These are phyloP conservation scores for Vanrija pseudolonga DNA, from an alignment of 1,284 basidiomycete genomes.

Conservation along the genomic window DNA sequence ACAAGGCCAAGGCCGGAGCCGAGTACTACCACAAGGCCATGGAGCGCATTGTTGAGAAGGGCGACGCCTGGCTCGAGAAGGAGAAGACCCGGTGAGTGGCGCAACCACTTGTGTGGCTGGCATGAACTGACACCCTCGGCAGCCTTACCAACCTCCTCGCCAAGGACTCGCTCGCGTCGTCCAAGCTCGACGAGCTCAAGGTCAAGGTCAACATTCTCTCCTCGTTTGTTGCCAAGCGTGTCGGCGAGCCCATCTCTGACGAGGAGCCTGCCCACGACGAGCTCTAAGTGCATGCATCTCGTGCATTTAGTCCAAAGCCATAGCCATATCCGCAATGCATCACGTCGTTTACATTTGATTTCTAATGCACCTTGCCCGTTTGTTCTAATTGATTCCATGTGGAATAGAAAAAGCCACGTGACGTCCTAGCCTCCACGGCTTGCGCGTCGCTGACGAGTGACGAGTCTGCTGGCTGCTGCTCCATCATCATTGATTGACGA, in stretches of 20 bases:
- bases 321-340: not conserved
- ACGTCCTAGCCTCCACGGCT: not conserved
- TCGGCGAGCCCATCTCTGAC: slow-evolving; percentile 32
- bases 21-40: slow-evolving; percentile 86
- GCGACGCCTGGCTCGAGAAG: slow-evolving; percentile 76
- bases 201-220: slow-evolving; percentile 82
- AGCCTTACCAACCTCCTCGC: slow-evolving; percentile 46
- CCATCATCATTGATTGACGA: not conserved
- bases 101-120: not conserved
- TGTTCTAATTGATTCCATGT: not conserved
- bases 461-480: not conserved
- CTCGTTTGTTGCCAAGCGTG: slow-evolving; percentile 63
- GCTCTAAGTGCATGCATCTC: slow-evolving; percentile 7
- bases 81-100: slow-evolving; percentile 71
- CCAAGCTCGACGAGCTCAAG: slow-evolving; percentile 90
- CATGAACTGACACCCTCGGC: not conserved
- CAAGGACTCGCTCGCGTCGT: slow-evolving; percentile 57
- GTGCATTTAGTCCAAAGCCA: not conserved
- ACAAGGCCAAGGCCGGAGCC: slow-evolving; percentile 52
- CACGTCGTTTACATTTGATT: too few relatives aligned
- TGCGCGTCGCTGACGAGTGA: slow-evolving; percentile 9
- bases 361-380: not conserved
- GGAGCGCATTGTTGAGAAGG: slow-evolving; percentile 74
- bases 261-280: slow-evolving; percentile 28
- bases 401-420: slow-evolving; percentile 2